Base-by-base conservation (phyloP, 331 rosid genomes). In the Erythrophleum ivorense region DNA sequence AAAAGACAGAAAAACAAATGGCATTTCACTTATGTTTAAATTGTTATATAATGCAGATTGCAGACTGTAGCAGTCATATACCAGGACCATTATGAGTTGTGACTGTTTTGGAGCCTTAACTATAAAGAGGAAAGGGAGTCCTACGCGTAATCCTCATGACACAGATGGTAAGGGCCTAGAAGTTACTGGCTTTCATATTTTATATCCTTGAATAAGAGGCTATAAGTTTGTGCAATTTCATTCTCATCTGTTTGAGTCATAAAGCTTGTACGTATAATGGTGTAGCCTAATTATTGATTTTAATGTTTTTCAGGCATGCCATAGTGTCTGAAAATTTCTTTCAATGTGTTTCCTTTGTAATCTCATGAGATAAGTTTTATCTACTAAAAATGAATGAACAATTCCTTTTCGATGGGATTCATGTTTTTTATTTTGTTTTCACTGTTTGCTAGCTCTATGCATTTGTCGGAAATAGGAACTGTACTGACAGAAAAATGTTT, bases 31-130 rank as follows among this genome's bases (percentile, higher is more conserved):
- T 72, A 81, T 15, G 57, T 70, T 78, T 77, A 21, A 59, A 73
- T 49, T 76, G 77, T 72, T 78, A 40, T 66, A 24, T 79, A 67
- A 43, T 88, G 86, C 78, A 81, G 84, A 70, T 78, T 66, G 73
- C 74, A 72, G 80, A 67, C 38, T 49, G 14, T 66, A 68, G 82
- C 63, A 10, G 69, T 71, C 64, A 18, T 73, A 54, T 83, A 63
- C 67, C 12, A 41, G 77, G 65, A 72, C 9, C 88, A 89, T 72
- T 78, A 95, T 95, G 98, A 80, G 88, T 83, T 95, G 98, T 78
- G 82, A 85, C 87, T 95, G 98, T 91, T 95, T 95, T 81, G 91
- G 98, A 52, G 81, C 88, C 86, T 85, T 91, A 82, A 78, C 72
- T 86, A 9, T 18, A 60, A 71, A 55, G 84, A 85, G 71, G 84